Percentiles rank a stretch among this genome's conserved stretches.
phyloP scores from a whole-genome alignment of 805 yeast species.

The Saturnispora gosingensis region DNA sequence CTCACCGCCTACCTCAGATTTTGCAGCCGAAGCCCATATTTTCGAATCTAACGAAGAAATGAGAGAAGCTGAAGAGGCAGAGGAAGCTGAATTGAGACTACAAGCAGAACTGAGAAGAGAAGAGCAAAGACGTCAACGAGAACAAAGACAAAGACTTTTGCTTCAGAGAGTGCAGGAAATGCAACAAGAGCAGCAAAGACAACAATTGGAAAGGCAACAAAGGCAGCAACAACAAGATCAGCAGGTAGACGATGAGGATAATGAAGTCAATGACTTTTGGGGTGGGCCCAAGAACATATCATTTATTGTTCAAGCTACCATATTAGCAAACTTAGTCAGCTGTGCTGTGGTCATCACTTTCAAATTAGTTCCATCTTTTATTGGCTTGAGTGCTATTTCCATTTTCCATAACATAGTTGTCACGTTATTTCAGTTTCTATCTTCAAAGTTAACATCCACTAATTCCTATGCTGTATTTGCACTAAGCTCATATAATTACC shows the following conservation, averaged over 20 bases:
- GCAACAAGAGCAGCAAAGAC: neutral
- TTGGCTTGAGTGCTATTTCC: conserved; percentile 18
- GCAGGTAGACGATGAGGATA: conserved; percentile 5
- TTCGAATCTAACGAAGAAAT: neutral
- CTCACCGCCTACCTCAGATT: neutral
- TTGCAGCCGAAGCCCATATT: neutral
- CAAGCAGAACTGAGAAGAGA: conserved; percentile 17
- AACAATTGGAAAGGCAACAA: neutral
- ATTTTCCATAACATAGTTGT: conserved; percentile 9
- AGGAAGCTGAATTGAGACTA: neutral
- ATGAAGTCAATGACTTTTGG: conserved; percentile 9
- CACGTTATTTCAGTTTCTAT: neutral
- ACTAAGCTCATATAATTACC: neutral
- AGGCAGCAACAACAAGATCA: conserved; percentile 1
- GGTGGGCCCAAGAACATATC: conserved; percentile 11
- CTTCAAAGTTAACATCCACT: neutral
- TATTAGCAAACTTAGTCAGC: conserved; percentile 17
- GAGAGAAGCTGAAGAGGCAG: neutral
- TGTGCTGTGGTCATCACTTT: conserved; percentile 16
- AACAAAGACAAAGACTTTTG: conserved; percentile 4
- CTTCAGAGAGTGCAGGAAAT: conserved; percentile 3
- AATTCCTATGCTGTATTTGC: neutral
- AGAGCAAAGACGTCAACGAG: conserved; percentile 7
- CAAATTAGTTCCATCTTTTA: conserved; percentile 19
- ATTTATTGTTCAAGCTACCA: conserved; percentile 16